phyloP scores from a whole-genome alignment of 2,329 filamentous ascomycete species.

The Fonsecaea erecta region DNA sequence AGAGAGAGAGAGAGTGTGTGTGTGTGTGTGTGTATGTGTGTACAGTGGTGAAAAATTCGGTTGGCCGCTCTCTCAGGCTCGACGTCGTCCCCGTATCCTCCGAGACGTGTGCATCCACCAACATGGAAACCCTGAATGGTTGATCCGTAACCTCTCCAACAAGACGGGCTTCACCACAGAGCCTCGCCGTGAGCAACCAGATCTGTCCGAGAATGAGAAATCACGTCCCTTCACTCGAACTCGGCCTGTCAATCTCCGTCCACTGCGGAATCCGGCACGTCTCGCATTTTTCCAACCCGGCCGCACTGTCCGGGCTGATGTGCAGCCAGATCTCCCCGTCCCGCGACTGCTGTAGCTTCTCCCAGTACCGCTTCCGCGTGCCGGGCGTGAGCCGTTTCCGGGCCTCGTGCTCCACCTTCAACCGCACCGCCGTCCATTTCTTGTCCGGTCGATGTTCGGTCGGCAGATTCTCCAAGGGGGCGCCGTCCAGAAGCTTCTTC shows the following conservation, averaged over 20 bases:
- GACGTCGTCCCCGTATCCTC: too few species aligned
- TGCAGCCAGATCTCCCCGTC: constrained; percentile 35
- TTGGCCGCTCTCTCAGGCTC: too few species aligned
- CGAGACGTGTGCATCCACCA: too few species aligned
- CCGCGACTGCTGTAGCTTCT: constrained; percentile 18
- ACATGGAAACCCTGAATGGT: too few species aligned
- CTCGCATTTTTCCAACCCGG: constrained; percentile 17
- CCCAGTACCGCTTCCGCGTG: constrained; percentile 28
- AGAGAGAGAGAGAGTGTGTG: too few species aligned
- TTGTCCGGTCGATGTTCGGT: constrained; percentile 60
- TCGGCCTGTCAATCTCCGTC: constrained; percentile 7
- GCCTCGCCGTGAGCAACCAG: too few species aligned
- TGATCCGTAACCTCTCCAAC: too few species aligned
- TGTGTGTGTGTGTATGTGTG: too few species aligned
- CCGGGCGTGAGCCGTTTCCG: constrained; percentile 30
- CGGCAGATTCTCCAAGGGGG: constrained; percentile 54
- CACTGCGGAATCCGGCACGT: constrained; percentile 16
- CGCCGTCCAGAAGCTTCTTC: constrained; percentile 57
- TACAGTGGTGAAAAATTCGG: too few species aligned
- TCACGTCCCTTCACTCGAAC: background rate
- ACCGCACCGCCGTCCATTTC: constrained; percentile 62
- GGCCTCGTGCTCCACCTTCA: constrained; percentile 62
- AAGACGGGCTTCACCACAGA: too few species aligned
- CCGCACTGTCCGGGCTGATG: constrained; percentile 23
- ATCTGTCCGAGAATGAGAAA: too few species aligned